These are phyloP conservation scores for Leccinum variicolor DNA, from an alignment of 768 basidiomycete species.

Conservation along the genomic window DNA sequence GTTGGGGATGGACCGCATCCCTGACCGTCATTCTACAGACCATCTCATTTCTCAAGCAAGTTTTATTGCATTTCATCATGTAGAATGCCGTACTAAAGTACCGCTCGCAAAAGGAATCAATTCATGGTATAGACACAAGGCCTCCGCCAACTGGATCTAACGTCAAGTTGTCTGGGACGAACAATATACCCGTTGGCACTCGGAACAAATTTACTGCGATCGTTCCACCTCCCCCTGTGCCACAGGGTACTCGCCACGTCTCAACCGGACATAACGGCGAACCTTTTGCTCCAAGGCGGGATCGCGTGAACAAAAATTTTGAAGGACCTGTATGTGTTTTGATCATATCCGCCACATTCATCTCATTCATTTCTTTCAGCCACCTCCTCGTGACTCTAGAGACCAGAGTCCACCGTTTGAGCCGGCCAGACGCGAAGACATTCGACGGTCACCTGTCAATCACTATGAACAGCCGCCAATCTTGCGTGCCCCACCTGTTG, in stretches of 20 bases:
- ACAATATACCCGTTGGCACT: conserved; percentile 30
- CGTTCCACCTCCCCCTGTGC: not conserved
- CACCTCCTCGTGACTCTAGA: conserved; percentile 8
- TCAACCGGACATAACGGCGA: conserved; percentile 19
- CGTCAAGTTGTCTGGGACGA: conserved; percentile 30
- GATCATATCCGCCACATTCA: not conserved
- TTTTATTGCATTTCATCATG: not conserved
- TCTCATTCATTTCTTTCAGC: conserved; percentile 17
- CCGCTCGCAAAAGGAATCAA: conserved; percentile 18
- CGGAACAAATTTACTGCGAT: conserved; percentile 23
- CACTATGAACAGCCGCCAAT: conserved; percentile 7
- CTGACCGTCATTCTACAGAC: conserved; percentile 15
- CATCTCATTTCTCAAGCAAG: conserved; percentile 17
- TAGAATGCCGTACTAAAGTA: not conserved
- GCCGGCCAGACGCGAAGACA: conserved; percentile 10
- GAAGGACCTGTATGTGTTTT: conserved; percentile 22
- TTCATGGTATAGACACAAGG: conserved; percentile 13
- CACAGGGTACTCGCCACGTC: not conserved
- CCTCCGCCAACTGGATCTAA: conserved; percentile 13
- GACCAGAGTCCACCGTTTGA: conserved; percentile 6
- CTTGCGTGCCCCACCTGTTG: conserved; percentile 2
- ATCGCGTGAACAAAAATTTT: conserved; percentile 16
- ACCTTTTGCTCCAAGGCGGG: conserved; percentile 16
- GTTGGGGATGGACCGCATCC: conserved; percentile 6
- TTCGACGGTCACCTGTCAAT: conserved; percentile 19